Evolutionary conservation across 1,139 yeast species (phyloP).

Genomic region (Geotrichum klebahnii): DNA sequence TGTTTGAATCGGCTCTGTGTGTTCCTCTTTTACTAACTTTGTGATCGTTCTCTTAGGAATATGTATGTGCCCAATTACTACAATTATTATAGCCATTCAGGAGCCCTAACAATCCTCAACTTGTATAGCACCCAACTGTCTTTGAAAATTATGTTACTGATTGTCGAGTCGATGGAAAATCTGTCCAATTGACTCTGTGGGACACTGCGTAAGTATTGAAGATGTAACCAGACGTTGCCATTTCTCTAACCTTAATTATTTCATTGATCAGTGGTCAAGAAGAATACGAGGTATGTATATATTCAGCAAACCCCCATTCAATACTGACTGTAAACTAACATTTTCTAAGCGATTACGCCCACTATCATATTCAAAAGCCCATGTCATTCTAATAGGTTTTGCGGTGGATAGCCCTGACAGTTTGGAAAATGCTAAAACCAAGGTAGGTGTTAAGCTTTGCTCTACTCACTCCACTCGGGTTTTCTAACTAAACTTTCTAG

Average conservation of each 20-base stretch:
- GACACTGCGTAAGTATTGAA: slow-evolving; percentile 62
- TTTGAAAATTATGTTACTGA: slow-evolving; percentile 93
- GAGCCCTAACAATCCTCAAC: neutral
- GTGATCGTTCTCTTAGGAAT: slow-evolving; percentile 21
- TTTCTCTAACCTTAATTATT: slow-evolving; percentile 17
- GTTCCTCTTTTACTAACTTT: neutral
- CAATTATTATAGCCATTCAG: no score
- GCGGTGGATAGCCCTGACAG: slow-evolving; percentile 63
- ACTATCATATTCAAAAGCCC: slow-evolving; percentile 63
- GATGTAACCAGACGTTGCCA: neutral
- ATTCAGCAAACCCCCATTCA: slow-evolving; percentile 1
- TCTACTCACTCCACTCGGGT: neutral
- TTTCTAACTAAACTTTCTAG: slow-evolving; percentile 17
- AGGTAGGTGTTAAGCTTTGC: slow-evolving; percentile 25
- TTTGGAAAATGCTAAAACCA: slow-evolving; percentile 54
- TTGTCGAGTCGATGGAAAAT: slow-evolving; percentile 87
- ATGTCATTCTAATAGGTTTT: slow-evolving; percentile 64
- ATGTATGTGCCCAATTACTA: slow-evolving; percentile 19
- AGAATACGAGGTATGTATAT: slow-evolving; percentile 44
- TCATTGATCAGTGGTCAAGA: slow-evolving; percentile 64
- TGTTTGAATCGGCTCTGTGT: neutral
- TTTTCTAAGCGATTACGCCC: slow-evolving; percentile 51
- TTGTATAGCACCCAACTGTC: slow-evolving; percentile 77
- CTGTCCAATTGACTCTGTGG: slow-evolving; percentile 87
- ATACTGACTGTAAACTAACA: slow-evolving; percentile 11